A percentile compares a stretch with the other conserved stretches of the same genome.
These are phyloP conservation scores for Yarrowia sp. DNA, from an alignment of 805 yeast species.

Conservation along the genomic window DNA sequence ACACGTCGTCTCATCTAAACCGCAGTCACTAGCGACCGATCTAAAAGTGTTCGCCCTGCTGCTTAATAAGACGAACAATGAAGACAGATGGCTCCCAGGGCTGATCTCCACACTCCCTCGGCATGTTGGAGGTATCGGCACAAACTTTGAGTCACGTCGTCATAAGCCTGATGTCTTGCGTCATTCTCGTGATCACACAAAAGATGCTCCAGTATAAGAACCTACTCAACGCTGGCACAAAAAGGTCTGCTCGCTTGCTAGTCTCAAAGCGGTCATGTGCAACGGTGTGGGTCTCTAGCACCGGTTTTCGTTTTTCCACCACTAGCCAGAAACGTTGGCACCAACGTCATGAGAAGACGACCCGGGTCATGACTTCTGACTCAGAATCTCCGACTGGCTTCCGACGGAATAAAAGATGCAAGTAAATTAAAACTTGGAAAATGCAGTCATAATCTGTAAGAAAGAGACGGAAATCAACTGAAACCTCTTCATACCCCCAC, in stretches of 20 bases:
- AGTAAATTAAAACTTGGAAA: too few species aligned
- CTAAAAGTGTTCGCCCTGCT: not conserved
- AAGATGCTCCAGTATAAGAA: too few species aligned
- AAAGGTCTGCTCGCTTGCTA: too few species aligned
- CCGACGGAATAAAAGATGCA: not conserved
- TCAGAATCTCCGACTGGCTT: not conserved
- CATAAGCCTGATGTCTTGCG: slow-evolving; percentile 17
- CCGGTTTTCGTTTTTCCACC: too few species aligned
- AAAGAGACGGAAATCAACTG: too few species aligned
- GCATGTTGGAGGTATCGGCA: slow-evolving; percentile 1
- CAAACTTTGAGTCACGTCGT: slow-evolving; percentile 24
- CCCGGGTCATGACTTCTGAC: slow-evolving; percentile 1
- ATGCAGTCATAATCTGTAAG: not conserved
- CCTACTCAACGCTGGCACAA: too few species aligned
- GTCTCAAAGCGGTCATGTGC: too few species aligned
- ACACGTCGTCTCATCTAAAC: too few species aligned
- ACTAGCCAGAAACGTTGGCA: not conserved
- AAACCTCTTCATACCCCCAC: too few species aligned
- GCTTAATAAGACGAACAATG: slow-evolving; percentile 5
- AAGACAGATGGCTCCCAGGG: not conserved
- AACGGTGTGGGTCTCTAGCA: too few species aligned
- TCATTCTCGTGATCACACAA: slow-evolving; percentile 11
- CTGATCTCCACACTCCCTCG: slow-evolving; percentile 29
- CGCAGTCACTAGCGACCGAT: too few species aligned
- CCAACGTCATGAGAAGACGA: not conserved